phyloP scores from a whole-genome alignment of 129 eudicot genomes.

The Helianthus annuus region DNA sequence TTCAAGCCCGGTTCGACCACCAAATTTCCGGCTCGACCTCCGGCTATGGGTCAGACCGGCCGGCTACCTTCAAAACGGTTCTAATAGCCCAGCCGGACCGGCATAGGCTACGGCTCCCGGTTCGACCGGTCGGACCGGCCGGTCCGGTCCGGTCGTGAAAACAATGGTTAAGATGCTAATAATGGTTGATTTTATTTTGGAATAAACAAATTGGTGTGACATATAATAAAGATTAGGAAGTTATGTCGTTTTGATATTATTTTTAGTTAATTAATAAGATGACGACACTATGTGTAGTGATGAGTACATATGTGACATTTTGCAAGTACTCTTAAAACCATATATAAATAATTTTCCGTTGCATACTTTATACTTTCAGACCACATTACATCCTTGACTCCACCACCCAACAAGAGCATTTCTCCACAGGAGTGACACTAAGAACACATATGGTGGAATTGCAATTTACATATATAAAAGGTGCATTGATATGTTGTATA shows the following conservation, averaged over 20 bases:
- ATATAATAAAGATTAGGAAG: too few species aligned
- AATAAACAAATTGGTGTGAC: too few species aligned
- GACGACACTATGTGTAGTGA: constrained; percentile 33
- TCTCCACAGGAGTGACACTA: constrained; percentile 35
- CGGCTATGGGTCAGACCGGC: too few species aligned
- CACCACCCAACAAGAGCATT: constrained; percentile 15
- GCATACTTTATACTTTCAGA: background rate
- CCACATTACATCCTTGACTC: background rate
- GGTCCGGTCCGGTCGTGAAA: too few species aligned
- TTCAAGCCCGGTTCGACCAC: too few species aligned
- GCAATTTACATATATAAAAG: constrained; percentile 4
- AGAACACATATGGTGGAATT: constrained; percentile 39
- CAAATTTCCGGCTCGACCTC: too few species aligned
- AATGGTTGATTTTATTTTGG: too few species aligned
- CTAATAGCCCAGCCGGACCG: too few species aligned
- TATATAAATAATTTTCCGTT: constrained; percentile 6
- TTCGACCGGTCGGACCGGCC: too few species aligned
- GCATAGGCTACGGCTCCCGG: too few species aligned
- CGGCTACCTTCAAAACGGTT: too few species aligned
- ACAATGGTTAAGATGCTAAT: too few species aligned
- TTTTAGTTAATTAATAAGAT: background rate
- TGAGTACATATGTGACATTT: constrained; percentile 33
- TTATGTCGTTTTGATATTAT: background rate
- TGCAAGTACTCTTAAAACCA: constrained; percentile 18
- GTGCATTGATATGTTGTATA: constrained; percentile 35